These are phyloP conservation scores for Euphorbia corollata DNA, from an alignment of 441 rosid species.

Conservation along the genomic window DNA sequence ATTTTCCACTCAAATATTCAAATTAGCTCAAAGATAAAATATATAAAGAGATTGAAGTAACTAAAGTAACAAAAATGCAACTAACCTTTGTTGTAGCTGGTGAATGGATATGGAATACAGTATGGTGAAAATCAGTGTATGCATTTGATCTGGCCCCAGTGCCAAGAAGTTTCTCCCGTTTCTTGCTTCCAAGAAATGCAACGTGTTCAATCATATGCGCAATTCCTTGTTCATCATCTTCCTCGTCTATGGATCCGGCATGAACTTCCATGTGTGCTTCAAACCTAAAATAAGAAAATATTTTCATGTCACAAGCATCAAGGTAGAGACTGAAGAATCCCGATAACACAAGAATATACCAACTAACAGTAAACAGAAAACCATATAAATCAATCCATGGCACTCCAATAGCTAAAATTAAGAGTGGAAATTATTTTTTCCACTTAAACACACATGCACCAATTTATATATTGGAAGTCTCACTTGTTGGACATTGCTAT, in stretches of 20 bases:
- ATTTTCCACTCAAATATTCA: conserved; percentile 21
- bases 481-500: not conserved
- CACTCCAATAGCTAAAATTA: not conserved
- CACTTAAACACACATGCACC: not conserved
- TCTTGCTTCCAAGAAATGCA: conserved; percentile 97
- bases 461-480: not conserved
- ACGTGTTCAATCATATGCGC: conserved; percentile 99
- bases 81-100: conserved; percentile 82
- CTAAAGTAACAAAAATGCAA: not conserved
- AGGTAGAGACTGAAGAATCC: conserved; percentile 5
- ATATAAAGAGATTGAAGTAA: not conserved
- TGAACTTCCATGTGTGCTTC: conserved; percentile 99
- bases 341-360: conserved; percentile 1
- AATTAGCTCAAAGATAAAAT: conserved; percentile 9
- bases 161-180: conserved; percentile 97
- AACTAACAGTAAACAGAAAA: not conserved
- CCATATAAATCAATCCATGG: not conserved
- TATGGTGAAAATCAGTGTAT: conserved; percentile 99
- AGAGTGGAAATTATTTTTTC: not conserved
- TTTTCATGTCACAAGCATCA: not conserved
- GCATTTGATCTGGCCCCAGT: conserved; percentile 99
- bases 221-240: conserved; percentile 98
- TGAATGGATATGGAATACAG: conserved; percentile 98
- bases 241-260: conserved; percentile 96
- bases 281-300: conserved; percentile 50